phyloP scores from a whole-genome alignment of 257 asterid genomes.

The Solanum rostratum region DNA sequence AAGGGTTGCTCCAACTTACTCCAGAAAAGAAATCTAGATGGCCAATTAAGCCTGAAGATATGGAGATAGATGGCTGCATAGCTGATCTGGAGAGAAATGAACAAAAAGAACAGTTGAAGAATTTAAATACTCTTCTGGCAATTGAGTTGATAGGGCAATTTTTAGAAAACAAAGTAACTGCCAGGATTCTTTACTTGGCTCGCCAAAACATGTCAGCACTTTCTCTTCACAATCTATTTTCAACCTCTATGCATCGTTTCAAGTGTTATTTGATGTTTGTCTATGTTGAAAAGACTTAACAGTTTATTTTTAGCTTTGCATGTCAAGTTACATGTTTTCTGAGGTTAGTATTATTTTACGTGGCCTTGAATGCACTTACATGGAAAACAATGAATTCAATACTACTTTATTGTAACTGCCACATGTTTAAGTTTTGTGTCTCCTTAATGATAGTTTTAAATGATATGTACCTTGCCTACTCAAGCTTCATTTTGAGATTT shows the following conservation, averaged over 20 bases:
- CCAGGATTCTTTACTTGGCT: slow-evolving; percentile 85
- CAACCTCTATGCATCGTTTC: background rate
- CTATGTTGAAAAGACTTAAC: background rate
- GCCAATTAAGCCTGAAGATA: slow-evolving; percentile 57
- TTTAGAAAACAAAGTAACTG: slow-evolving; percentile 64
- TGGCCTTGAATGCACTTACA: background rate
- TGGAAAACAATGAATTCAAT: background rate
- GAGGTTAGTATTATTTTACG: background rate
- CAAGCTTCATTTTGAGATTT: background rate
- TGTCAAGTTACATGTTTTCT: background rate
- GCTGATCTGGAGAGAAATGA: slow-evolving; percentile 39
- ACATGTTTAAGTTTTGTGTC: background rate
- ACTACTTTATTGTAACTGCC: background rate
- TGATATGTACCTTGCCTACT: background rate
- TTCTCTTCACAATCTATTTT: slow-evolving; percentile 16
- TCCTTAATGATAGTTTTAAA: background rate
- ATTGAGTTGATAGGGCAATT: slow-evolving; percentile 64
- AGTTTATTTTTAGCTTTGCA: background rate
- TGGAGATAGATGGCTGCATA: slow-evolving; percentile 48
- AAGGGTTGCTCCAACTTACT: slow-evolving; percentile 61
- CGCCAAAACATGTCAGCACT: slow-evolving; percentile 88
- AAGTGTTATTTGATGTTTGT: background rate
- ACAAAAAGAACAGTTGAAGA: slow-evolving; percentile 38
- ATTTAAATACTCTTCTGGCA: slow-evolving; percentile 45
- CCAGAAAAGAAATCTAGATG: slow-evolving; percentile 48